These are phyloP conservation scores for Irpex rosettiformis DNA, from an alignment of 1,284 basidiomycete species.

Conservation along the genomic window DNA sequence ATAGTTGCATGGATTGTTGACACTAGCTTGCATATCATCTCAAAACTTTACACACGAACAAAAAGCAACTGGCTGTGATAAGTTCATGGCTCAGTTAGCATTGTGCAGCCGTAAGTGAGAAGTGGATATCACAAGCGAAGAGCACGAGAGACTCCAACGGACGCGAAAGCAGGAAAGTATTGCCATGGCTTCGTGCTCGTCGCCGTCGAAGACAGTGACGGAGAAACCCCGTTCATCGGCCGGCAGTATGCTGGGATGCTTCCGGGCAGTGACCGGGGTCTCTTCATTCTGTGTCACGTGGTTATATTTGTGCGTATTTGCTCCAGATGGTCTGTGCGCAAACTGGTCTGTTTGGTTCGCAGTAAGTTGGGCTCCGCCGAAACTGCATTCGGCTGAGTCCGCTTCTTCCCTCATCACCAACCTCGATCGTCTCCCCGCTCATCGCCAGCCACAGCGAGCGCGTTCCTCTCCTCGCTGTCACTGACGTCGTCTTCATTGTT, in stretches of 20 bases:
- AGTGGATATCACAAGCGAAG: too few relatives aligned
- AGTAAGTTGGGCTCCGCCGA: conserved; percentile 24
- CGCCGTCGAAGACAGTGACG: conserved; percentile 15
- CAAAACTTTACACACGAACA: background rate
- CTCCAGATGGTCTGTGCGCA: conserved; percentile 27
- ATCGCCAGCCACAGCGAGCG: conserved; percentile 20
- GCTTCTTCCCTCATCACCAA: conserved; percentile 31
- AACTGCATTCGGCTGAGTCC: conserved; percentile 23
- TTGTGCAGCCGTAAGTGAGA: too few relatives aligned
- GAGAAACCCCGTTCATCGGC: conserved; percentile 10
- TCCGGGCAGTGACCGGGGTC: conserved; percentile 19
- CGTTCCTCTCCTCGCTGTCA: conserved; percentile 26
- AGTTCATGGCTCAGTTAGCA: too few relatives aligned
- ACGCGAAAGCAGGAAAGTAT: too few relatives aligned
- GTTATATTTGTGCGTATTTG: conserved; percentile 19
- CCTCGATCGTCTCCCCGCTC: conserved; percentile 24
- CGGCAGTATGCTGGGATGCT: background rate
- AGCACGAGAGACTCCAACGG: too few relatives aligned
- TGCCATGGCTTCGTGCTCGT: conserved; percentile 8
- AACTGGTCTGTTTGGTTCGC: background rate
- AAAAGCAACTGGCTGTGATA: background rate
- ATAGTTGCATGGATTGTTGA: conserved; percentile 6
- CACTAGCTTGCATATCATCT: conserved; percentile 2
- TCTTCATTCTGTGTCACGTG: conserved; percentile 24
- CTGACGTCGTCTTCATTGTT: conserved; percentile 21